Base-by-base conservation (phyloP, 2,329 filamentous ascomycete species). In the Capronia americana region DNA sequence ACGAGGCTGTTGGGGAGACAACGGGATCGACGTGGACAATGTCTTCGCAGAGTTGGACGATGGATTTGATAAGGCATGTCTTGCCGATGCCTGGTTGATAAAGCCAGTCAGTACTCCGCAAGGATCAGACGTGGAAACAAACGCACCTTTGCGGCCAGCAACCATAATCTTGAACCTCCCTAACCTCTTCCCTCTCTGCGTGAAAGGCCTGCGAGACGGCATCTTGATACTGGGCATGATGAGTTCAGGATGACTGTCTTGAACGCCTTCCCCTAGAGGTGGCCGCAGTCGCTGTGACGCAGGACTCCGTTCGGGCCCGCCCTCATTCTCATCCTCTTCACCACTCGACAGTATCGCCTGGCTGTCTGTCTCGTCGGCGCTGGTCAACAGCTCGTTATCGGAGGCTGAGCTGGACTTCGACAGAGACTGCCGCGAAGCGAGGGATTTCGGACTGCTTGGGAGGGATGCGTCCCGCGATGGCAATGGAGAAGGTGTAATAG, bases 181-280 rank as follows among this genome's bases (percentile, higher is more conserved):
- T 76, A 98, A 86, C 38, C 85, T 85, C 79, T 90, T 94, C 17
- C 95, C 95, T 55, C 86, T 86, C n/a, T 91, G 88, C 0, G 95
- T 97, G 77, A 98, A 98, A 0, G 93, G 93, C 59, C 93, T 86
- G 57, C 95, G 88, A 67, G 88, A 91, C 3, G 95, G 94, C 87
- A 99, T 95, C 68, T 87, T 89, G 73, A 99, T 90, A 75, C 93
- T 97, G 4, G 95, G 95, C 95, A 99, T 99, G 67, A 99, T 92
- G n/a, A 99, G 85, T 77, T 98, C 93, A n/a, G 81, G 80, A 12
- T 80, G 73, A 74, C 80, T 77, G 66, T 79, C 78, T 30, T 75
- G 73, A 2, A 77, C 50, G 23, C 61, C 57, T 74, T 73, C 10
- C 73, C 73, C 8, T 76, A 75, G 12, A 24, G 38, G 38, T n/a